These are phyloP conservation scores for Typha latifolia DNA, from an alignment of 176 grass and related monocot species.

Conservation along the genomic window DNA sequence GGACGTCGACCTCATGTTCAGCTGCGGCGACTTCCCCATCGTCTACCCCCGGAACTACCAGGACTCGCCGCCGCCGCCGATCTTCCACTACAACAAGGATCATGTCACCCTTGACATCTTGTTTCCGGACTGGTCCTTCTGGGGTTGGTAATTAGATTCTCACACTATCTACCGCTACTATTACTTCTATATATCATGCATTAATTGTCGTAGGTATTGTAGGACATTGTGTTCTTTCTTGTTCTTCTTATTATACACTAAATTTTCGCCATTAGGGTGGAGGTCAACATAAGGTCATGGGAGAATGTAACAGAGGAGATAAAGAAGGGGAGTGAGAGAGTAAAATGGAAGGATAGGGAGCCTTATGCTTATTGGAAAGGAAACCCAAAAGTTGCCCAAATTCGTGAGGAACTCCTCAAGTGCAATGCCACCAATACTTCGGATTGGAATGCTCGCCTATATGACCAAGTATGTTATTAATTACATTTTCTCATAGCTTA, in stretches of 20 bases:
- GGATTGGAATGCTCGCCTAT: constrained; percentile 29
- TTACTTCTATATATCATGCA: too few relatives aligned
- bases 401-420: constrained; percentile 29
- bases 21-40: constrained; percentile 44
- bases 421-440: constrained; percentile 31
- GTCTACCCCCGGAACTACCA: constrained; percentile 16
- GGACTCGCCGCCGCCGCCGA: constrained; percentile 24
- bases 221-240: background rate
- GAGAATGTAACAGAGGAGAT: constrained; percentile 50
- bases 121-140: constrained; percentile 96
- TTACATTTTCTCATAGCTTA: too few relatives aligned
- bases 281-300: constrained; percentile 66
- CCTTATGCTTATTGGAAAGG: constrained; percentile 80
- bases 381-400: constrained; percentile 19
- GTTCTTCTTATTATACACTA: background rate
- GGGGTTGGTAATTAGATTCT: constrained; percentile 57
- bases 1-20: constrained; percentile 81
- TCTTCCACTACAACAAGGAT: constrained; percentile 93
- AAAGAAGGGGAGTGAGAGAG: background rate
- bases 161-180: background rate
- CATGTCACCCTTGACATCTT: constrained; percentile 45
- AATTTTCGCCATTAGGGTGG: constrained; percentile 23
- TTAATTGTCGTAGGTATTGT: too few relatives aligned
- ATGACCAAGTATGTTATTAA: constrained; percentile 28
- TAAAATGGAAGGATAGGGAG: constrained; percentile 41